Percentiles rank a stretch among this genome's conserved stretches.
phyloP scores from a whole-genome alignment of 164 flowering plant species.

The Nymphaea colorata region DNA sequence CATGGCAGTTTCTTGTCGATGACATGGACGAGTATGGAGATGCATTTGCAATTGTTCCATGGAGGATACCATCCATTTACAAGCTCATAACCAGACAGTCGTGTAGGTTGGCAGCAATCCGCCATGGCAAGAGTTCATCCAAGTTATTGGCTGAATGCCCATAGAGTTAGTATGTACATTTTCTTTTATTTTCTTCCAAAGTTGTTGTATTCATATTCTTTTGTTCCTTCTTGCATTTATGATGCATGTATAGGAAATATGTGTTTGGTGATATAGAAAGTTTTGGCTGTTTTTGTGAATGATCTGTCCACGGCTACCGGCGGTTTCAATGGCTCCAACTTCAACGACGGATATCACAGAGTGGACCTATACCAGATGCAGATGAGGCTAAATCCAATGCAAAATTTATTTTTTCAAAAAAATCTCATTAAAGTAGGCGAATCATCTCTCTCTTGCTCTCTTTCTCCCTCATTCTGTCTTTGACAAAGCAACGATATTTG shows the following conservation, averaged over 20 bases:
- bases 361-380: no score
- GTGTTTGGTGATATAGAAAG: not conserved
- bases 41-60: constrained; percentile 74
- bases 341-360: no score
- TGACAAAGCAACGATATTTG: no score
- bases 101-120: constrained; percentile 44
- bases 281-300: not conserved
- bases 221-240: not conserved
- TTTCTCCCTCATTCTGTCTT: no score
- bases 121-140: constrained; percentile 11
- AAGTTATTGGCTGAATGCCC: not conserved
- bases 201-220: not conserved
- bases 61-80: constrained; percentile 41
- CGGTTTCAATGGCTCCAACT: no score
- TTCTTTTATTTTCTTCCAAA: no score
- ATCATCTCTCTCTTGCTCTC: no score
- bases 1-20: constrained; percentile 76
- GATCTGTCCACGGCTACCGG: no score
- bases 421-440: no score
- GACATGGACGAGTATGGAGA: constrained; percentile 83
- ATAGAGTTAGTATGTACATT: not conserved
- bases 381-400: no score
- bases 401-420: no score
- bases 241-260: not conserved
- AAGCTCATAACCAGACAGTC: constrained; percentile 46